These are phyloP conservation scores for Nasturtium officinale DNA, from an alignment of 345 rosid species.

Conservation along the genomic window DNA sequence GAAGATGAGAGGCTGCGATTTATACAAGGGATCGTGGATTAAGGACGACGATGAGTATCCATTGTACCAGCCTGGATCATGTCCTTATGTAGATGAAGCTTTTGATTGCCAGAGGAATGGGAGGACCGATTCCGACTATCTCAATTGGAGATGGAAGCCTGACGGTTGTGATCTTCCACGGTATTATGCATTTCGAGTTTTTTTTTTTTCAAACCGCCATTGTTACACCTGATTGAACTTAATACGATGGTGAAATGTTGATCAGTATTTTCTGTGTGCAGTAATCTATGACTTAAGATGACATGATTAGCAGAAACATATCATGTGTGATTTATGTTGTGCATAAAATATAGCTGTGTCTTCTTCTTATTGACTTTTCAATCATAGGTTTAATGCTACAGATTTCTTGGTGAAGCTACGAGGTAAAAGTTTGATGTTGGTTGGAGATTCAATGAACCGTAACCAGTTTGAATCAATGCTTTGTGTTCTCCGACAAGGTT, in stretches of 20 bases:
- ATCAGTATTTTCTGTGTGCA: background rate
- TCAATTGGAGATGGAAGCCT: conserved; percentile 92
- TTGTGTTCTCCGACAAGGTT: conserved; percentile 83
- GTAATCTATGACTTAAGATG: conserved; percentile 11
- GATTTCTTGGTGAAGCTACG: conserved; percentile 83
- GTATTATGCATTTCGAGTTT: conserved; percentile 18
- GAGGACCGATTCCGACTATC: conserved; percentile 69
- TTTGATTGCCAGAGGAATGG: conserved; percentile 87
- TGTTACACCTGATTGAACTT: conserved; percentile 11
- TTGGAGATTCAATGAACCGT: conserved; percentile 96
- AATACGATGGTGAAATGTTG: background rate
- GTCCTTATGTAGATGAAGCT: conserved; percentile 89
- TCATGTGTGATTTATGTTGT: background rate
- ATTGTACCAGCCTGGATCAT: conserved; percentile 73
- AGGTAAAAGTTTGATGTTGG: conserved; percentile 83
- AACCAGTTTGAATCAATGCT: conserved; percentile 89
- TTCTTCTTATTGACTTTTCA: conserved; percentile 36
- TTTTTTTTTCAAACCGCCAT: conserved; percentile 16
- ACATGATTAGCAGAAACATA: background rate
- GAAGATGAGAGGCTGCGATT: conserved; percentile 60
- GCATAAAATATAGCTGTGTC: background rate
- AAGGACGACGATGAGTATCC: conserved; percentile 63
- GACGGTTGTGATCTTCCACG: conserved; percentile 84
- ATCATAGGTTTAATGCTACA: conserved; percentile 88
- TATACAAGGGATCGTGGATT: conserved; percentile 79